phyloP scores from a whole-genome alignment of 805 yeast genomes.

The Lachancea sp. region DNA sequence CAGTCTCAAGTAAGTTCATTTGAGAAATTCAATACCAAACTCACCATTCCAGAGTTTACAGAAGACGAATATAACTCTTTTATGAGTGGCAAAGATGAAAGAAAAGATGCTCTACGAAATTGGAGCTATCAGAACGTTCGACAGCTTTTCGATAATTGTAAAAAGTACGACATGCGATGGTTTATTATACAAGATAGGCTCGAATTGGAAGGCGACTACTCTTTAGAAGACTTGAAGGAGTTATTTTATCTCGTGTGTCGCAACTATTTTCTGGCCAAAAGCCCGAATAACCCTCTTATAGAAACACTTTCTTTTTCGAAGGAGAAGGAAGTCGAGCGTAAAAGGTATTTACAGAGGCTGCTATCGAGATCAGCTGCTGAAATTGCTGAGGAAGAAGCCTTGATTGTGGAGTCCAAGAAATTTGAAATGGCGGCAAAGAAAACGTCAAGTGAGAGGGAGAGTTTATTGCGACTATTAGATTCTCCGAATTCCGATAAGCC shows the following conservation, averaged over 20 bases:
- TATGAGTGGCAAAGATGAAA: conserved; percentile 33
- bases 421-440: conserved; percentile 90
- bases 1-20: conserved; percentile 45
- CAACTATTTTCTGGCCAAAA: conserved; percentile 41
- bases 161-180: conserved; percentile 49
- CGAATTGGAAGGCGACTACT: conserved; percentile 34
- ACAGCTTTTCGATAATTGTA: conserved; percentile 68
- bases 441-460: conserved; percentile 75
- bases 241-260: conserved; percentile 69
- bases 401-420: conserved; percentile 86
- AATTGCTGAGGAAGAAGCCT: conserved; percentile 94
- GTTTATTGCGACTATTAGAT: conserved; percentile 70
- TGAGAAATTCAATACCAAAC: conserved; percentile 63
- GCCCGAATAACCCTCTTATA: conserved; percentile 44
- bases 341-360: conserved; percentile 68
- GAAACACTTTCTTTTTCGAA: conserved; percentile 65
- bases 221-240: conserved; percentile 75
- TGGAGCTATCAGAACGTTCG: conserved; percentile 79
- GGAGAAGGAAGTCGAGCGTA: conserved; percentile 69
- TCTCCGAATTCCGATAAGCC: conserved; percentile 78
- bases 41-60: conserved; percentile 64
- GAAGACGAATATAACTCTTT: conserved; percentile 52
- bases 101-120: background rate
- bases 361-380: conserved; percentile 88
- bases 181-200: conserved; percentile 59